Percentiles rank a stretch among this genome's conserved stretches.
Conservation (phyloP, 208 protist species). For the Borovskyia barvae region DNA sequence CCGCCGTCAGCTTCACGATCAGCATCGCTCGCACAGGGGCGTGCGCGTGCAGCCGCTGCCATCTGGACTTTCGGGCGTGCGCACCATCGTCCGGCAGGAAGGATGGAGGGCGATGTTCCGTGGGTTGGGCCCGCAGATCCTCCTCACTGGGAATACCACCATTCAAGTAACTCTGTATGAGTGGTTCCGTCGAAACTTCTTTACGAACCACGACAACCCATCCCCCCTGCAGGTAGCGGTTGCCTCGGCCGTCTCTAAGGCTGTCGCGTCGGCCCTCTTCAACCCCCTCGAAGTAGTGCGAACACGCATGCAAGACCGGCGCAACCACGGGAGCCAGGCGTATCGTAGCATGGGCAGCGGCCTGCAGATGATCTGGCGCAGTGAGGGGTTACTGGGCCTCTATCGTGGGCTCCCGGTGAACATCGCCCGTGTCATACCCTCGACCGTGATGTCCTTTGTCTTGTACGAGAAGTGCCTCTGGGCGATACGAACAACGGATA, state of each 20-base stretch:
- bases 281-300: slow-evolving; percentile 86
- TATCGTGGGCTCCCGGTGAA: slow-evolving; percentile 84
- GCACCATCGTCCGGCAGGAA: slow-evolving; percentile 44
- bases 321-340: slow-evolving; percentile 37
- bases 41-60: slow-evolving; percentile 12
- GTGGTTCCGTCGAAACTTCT: slow-evolving; percentile 60
- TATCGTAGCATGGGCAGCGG: slow-evolving; percentile 62
- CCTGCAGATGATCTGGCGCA: slow-evolving; percentile 69
- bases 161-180: slow-evolving; percentile 87
- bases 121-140: slow-evolving; percentile 71
- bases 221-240: slow-evolving; percentile 56
- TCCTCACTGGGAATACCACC: slow-evolving; percentile 73
- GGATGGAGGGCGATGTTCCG: slow-evolving; percentile 68
- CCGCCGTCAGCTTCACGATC: slow-evolving; percentile 65
- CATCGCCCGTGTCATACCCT: slow-evolving; percentile 74
- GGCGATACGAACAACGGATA: slow-evolving; percentile 31
- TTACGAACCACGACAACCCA: slow-evolving; percentile 58
- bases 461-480: slow-evolving; percentile 79
- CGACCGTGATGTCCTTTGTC: slow-evolving; percentile 76
- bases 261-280: slow-evolving; percentile 58
- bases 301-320: slow-evolving; percentile 73
- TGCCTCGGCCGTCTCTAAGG: slow-evolving; percentile 70
- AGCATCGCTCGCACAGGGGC: slow-evolving; percentile 16
- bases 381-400: slow-evolving; percentile 63
- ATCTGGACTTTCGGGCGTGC: slow-evolving; percentile 19